Evolutionary conservation across 768 basidiomycete genomes (phyloP), one percentile per base, ranked within the genome.

Genomic region (Russula brevipes): DNA sequence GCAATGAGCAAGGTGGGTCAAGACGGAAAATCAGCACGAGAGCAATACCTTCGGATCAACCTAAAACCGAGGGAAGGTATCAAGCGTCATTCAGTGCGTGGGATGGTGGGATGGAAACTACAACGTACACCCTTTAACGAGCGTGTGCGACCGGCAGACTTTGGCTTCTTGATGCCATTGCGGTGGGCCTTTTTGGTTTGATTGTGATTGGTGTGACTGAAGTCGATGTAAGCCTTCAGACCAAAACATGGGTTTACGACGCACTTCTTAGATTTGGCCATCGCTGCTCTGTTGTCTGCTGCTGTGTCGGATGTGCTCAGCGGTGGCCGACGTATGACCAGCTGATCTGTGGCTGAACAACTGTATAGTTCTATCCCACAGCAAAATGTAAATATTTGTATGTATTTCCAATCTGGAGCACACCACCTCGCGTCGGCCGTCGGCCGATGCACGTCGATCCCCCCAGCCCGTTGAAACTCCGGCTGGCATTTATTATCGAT

Each of bases 201-300:
- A 82, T 96, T 97, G 84, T 96, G 94, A 77, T 91, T 92, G 72
- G 89, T 92, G 76, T 93, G 88, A 72, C 89, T 94, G 66, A 61
- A 64, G 50, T 6, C 50, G 12, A 35, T 14, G 47, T 68, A 57
- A 63, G 54, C 30, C 33, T 31, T 66, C 36, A 60, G 58, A 4
- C 17, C 45, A 58, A 58, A 57, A 63, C 31, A 70, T 14, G 64
- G 16, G 59, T 35, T 7, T 54, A 54, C 30, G 44, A 57, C 31
- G 60, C 75, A 95, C 92, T 98, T 98, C 83, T 98, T 98, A 68
- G 96, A 98, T 80, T 98, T 97, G 83, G 94, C 87, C 94, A 97
- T 98, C 70, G 74, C 71, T 72, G 67, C 70, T 68, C 70, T 54
- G 57, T 66, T 36, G 31, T 66, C 57, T 70, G 67, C 68, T 68